Evolutionary conservation across 2,329 filamentous ascomycete genomes (phyloP), one percentile per base, ranked within the genome.

Genomic region (Clarireedia homoeocarpa): DNA sequence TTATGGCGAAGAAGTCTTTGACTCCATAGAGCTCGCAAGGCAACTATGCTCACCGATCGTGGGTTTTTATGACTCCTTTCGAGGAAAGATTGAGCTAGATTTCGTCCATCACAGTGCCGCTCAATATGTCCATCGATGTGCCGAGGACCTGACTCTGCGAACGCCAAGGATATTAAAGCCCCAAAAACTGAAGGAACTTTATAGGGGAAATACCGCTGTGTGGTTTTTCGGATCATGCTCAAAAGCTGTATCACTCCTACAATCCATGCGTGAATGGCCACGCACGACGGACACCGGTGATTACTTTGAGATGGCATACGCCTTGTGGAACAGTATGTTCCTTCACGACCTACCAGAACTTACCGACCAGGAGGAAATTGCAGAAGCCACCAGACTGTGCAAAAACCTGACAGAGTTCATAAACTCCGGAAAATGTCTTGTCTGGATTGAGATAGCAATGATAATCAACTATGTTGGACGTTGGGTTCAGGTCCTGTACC

Each of bases 251-350:
- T 17, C 14, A 10, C 30, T 49, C 15, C 34, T 49, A 6, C 7
- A 36, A 12, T 38, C 27, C n/a, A 36, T 49, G 47, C 27, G 47
- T 23, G 23, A 12, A n/a, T 10, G n/a, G n/a, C 46, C 46, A 4
- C 26, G 30, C 17, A 49, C 34, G 12, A 15, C 7, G 4, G 5
- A 36, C 6, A 49, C 26, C 5, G 47, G 47, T 9, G 47, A 38
- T 36, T 49, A 49, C 36, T 49, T 49, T 30, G 47, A 49, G n/a
- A 49, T 49, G 47, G 27, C 47, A 20, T 49, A 49, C 27, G 47
- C 15, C 26, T 17, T 49, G 7, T 49, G 44, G 44, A 27, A 30
- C n/a, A 24, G 20, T 26, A 6, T 47, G 15, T 47, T 20, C 14
- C 27, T 49, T 14, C 10, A 24, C 10, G 23, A 20, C 7, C 15